phyloP scores from a whole-genome alignment of 163 green algal genomes.

The Scenedesmus sp. region DNA sequence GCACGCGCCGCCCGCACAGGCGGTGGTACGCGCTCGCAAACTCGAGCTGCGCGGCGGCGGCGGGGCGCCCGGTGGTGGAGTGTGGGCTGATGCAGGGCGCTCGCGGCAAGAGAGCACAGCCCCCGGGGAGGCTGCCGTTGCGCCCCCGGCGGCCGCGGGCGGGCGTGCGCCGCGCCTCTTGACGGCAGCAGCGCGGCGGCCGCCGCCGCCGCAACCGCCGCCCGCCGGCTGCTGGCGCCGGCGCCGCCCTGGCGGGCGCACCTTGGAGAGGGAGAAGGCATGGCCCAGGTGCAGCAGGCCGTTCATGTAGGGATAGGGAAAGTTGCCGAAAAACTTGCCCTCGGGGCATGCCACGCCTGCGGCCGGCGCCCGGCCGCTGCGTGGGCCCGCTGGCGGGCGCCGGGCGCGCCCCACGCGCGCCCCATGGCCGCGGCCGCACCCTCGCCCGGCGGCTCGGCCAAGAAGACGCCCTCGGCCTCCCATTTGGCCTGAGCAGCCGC shows the following conservation, averaged over 20 bases:
- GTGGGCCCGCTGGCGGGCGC: no score
- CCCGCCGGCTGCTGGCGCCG: background rate
- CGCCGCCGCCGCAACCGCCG: no score
- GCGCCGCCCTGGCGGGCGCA: conserved; percentile 14
- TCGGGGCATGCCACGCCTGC: conserved; percentile 37
- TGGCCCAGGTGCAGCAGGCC: conserved; percentile 98
- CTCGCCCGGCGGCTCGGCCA: conserved; percentile 78
- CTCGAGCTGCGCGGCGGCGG: conserved; percentile 81
- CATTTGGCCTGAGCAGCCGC: conserved; percentile 78
- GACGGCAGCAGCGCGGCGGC: background rate
- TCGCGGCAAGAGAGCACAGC: no score
- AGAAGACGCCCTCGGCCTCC: conserved; percentile 84
- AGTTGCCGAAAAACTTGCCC: conserved; percentile 98
- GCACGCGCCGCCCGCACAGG: conserved; percentile 87
- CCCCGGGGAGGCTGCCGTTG: no score
- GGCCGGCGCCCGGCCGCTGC: no score
- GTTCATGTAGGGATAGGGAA: conserved; percentile 99
- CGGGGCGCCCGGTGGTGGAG: background rate
- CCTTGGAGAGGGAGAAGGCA: conserved; percentile 98
- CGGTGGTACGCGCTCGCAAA: conserved; percentile 97
- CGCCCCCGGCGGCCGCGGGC: no score
- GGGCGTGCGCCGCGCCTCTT: no score
- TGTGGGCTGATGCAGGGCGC: background rate
- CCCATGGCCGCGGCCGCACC: conserved; percentile 42
- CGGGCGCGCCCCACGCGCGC: background rate